Conservation (phyloP, 257 asterid genomes). For the Craterostigma plantagineum region DNA sequence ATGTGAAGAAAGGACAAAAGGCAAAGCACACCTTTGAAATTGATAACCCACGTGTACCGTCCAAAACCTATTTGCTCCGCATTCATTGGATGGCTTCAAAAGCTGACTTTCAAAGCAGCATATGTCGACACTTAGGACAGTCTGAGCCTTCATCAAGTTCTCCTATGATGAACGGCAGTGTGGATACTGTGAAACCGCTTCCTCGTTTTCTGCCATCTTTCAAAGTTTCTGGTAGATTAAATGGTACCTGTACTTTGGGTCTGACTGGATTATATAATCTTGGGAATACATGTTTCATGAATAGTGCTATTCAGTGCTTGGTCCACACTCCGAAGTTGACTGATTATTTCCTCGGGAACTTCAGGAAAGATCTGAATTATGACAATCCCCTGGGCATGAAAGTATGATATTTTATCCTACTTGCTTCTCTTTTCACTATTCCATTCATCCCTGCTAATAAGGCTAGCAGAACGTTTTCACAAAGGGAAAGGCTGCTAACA, state of each 20-base stretch:
- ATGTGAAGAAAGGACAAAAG: no score
- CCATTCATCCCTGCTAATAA: no score
- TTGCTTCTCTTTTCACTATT: background rate
- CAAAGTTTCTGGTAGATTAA: conserved; percentile 30
- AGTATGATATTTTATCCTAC: conserved; percentile 25
- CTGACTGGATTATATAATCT: conserved; percentile 84
- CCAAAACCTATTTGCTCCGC: no score
- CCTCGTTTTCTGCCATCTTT: conserved; percentile 17
- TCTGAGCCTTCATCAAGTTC: conserved; percentile 29
- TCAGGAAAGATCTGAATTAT: conserved; percentile 59
- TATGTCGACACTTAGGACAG: no score
- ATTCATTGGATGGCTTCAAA: no score
- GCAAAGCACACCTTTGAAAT: no score
- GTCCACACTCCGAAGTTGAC: conserved; percentile 92
- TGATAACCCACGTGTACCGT: no score
- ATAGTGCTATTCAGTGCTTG: conserved; percentile 88
- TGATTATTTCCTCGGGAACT: conserved; percentile 95
- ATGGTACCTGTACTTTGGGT: conserved; percentile 80
- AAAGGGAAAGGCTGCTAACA: no score
- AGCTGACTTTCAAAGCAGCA: no score
- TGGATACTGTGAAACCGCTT: conserved; percentile 13
- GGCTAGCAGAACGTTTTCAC: no score
- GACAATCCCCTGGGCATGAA: conserved; percentile 96
- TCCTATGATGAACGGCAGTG: conserved; percentile 33
- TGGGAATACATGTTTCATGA: conserved; percentile 98